Evolutionary conservation across 345 rosid species (phyloP).

Genomic region (Anastatica hierochuntica): DNA sequence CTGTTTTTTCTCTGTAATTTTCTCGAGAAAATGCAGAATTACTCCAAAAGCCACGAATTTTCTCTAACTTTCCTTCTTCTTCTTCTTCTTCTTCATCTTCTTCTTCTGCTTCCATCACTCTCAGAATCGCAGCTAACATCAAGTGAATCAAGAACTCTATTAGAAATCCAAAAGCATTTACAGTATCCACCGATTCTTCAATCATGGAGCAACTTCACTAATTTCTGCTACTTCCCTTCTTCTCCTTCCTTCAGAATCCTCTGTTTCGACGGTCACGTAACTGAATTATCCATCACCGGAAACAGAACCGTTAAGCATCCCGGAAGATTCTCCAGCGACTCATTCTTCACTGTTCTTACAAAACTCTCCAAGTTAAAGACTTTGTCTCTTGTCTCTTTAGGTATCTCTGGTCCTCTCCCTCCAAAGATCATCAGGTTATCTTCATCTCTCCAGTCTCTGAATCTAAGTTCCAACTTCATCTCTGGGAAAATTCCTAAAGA

Average conservation of each 20-base stretch:
- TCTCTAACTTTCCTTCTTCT: slow-evolving; percentile 15
- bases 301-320: slow-evolving; percentile 49
- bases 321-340: slow-evolving; percentile 47
- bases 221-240: slow-evolving; percentile 65
- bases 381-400: slow-evolving; percentile 63
- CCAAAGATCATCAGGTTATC: slow-evolving; percentile 45
- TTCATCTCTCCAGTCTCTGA: slow-evolving; percentile 46
- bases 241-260: slow-evolving; percentile 52
- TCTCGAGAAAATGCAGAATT: slow-evolving; percentile 17
- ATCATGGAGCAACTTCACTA: slow-evolving; percentile 67
- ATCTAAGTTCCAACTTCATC: slow-evolving; percentile 67
- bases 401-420: slow-evolving; percentile 78
- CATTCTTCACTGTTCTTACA: slow-evolving; percentile 60
- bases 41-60: slow-evolving; percentile 1
- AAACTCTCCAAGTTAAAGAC: slow-evolving; percentile 55
- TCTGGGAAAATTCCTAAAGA: slow-evolving; percentile 50
- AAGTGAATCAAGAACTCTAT: slow-evolving; percentile 43
- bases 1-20: background rate
- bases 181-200: slow-evolving; percentile 60
- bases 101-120: slow-evolving; percentile 19
- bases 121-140: slow-evolving; percentile 46
- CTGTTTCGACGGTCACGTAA: slow-evolving; percentile 46
- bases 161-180: slow-evolving; percentile 59
- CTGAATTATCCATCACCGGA: slow-evolving; percentile 61
- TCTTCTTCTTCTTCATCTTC: background rate